Base-by-base conservation (phyloP, 2,329 filamentous ascomycete species). In the Passalora sequoiae region DNA sequence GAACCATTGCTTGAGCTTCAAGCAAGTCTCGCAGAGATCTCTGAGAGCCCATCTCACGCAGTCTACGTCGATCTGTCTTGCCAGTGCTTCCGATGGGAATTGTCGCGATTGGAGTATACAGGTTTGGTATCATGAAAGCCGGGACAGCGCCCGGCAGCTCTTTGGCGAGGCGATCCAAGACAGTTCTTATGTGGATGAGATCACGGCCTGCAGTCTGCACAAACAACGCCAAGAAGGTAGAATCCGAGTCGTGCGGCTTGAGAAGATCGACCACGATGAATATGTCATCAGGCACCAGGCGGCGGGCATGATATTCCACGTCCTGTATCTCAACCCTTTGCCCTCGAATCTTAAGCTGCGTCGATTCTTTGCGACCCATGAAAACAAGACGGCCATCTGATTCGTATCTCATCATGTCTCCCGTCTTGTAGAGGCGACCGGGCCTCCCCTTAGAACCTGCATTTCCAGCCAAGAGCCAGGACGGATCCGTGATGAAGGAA, bases 261-360 rank as follows among this genome's bases (percentile, higher is more conserved):
- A 45, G 22, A 8, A 29, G 41, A 12, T 39, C 38, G 28, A 49
- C 46, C 12, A 39, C 21, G 74, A 54, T 9, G 60, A 46, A 15
- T 59, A 65, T 8, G 15, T 15, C 21, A 72, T 51, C 0, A 66
- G 62, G 27, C 7, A 45, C 4, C 13, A 43, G 5, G 13, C 17
- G 16, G 8, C 25, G 35, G 24, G 42, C 38, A 16, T 63, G 8
- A 60, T 63, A 8, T 57, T 69, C 75, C 42, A 72, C 73, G 58
- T 72, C 74, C 8, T 66, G 72, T 38, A 81, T 68, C 62, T 81
- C 84, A 39, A 83, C 74, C 42, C 81, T 69, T 51, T 78, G 81
- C 19, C 84, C 85, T 8, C 74, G 70, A 20, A 85, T 65, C 63
- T 86, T 86, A 42, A 83, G 75, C 60, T 82, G 81, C n/a, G 75